phyloP scores from a whole-genome alignment of 2,329 filamentous ascomycete species.

The Fusarium sp. region DNA sequence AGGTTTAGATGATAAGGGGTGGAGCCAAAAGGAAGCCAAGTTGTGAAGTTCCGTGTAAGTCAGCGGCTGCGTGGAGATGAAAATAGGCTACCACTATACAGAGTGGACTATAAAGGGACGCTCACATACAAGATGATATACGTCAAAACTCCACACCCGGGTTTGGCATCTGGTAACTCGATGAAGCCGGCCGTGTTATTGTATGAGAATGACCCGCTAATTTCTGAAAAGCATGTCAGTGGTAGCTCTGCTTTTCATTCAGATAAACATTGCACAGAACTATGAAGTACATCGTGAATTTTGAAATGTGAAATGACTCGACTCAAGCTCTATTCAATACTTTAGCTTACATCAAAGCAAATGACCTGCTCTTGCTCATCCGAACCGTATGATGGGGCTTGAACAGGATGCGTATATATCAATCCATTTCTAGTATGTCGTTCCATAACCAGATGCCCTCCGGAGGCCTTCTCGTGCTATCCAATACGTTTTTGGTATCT shows the following conservation, averaged over 20 bases:
- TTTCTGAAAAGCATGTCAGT: background rate
- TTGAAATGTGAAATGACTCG: slow-evolving; percentile 18
- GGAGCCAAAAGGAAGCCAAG: slow-evolving; percentile 7
- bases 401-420: slow-evolving; percentile 12
- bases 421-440: slow-evolving; percentile 20
- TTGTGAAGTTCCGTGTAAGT: slow-evolving; percentile 21
- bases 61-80: slow-evolving; percentile 2
- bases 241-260: background rate
- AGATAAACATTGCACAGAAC: background rate
- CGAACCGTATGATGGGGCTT: slow-evolving; percentile 10
- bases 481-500: slow-evolving; percentile 30
- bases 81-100: background rate
- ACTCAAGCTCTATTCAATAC: slow-evolving; percentile 29
- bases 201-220: background rate
- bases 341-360: slow-evolving; percentile 11
- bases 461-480: slow-evolving; percentile 22
- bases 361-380: slow-evolving; percentile 8
- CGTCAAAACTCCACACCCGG: background rate
- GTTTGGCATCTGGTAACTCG: background rate
- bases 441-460: slow-evolving; percentile 5
- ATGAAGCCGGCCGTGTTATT: background rate
- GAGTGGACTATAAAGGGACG: slow-evolving; percentile 8
- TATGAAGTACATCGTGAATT: background rate
- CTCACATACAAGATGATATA: background rate
- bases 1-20: slow-evolving; percentile 2